Evolutionary conservation across 768 basidiomycete genomes (phyloP), one percentile per base, ranked within the genome.

Genomic region (Termitomyces sp.): DNA sequence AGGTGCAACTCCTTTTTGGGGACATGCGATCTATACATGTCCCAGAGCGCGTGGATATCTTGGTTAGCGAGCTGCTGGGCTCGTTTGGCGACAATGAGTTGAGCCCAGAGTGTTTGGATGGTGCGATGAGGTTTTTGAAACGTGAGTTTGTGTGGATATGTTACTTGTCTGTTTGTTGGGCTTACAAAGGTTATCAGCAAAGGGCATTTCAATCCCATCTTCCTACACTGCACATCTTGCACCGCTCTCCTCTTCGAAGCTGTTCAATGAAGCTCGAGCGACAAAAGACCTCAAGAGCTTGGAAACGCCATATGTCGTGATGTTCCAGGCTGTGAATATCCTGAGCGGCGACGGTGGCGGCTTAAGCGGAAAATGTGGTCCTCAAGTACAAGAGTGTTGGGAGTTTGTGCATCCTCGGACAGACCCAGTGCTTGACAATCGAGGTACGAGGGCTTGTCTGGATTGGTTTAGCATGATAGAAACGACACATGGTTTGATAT

Each of bases 31-130:
- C 76, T 27, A 75, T 97, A 43, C 78, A 86, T 9, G 72, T 96
- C 1, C 95, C 96, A 5, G 92, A 97, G 64, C 80, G 82, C 62
- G 94, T 85, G 29, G 97, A 98, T 70, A 92, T 99, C 60, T 76
- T 99, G 57, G 88, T 99, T 65, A 96, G 91, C 74, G 97, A 99
- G 71, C 82, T 99, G 21, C 73, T 99, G 64, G 97, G 97, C 4
- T 95, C 93, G 4, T 98, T 99, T 74, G 97, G 96, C 1, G 97
- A 99, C 72, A 99, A 99, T 59, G 97, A 99, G 70, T 83, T 98
- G 47, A 95, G 94, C 67, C 97, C 97, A 0, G 97, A 99, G 71
- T 99, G 97, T 72, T 77, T 99, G 35, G 97, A 99, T 68, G 97
- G 97, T 12, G 95, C 93, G 9, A 85, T 89, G 83, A 78, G 96